These are phyloP conservation scores for Tetradesmus lagerheimii DNA, from an alignment of 139 green algal genomes.

Conservation along the genomic window DNA sequence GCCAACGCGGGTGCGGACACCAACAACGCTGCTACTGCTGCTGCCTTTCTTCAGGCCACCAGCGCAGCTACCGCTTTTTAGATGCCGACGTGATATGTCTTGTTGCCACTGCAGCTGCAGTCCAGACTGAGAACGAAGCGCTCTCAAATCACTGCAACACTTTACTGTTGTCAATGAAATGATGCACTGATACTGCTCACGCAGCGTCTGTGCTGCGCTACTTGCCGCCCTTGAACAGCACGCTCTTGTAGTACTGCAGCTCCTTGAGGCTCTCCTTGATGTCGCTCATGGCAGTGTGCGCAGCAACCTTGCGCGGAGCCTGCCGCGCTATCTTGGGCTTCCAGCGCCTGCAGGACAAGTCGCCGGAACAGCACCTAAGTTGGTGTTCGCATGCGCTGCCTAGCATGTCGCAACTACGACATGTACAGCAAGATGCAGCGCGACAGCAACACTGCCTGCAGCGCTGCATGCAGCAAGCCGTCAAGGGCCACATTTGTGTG, in stretches of 20 bases:
- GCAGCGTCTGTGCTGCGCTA: background rate
- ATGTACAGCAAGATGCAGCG: background rate
- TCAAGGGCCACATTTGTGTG: background rate
- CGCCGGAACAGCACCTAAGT: background rate
- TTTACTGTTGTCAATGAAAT: too few relatives aligned
- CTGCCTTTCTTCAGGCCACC: too few relatives aligned
- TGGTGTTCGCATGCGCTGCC: background rate
- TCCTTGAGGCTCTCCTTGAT: constrained; percentile 91
- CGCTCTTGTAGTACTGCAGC: constrained; percentile 84
- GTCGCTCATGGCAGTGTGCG: constrained; percentile 92
- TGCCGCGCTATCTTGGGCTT: constrained; percentile 61
- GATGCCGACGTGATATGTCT: too few relatives aligned
- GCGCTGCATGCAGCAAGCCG: background rate
- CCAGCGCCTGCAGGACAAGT: constrained; percentile 61
- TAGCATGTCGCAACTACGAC: background rate
- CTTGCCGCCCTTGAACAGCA: constrained; percentile 78
- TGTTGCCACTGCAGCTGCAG: too few relatives aligned
- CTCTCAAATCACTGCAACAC: too few relatives aligned
- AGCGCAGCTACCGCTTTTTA: too few relatives aligned
- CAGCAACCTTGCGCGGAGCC: constrained; percentile 72
- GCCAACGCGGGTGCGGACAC: too few relatives aligned
- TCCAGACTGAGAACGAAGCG: too few relatives aligned
- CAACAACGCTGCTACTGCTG: too few relatives aligned
- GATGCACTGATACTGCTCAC: too few relatives aligned
- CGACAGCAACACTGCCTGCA: background rate